Evolutionary conservation across 2,329 filamentous ascomycete species (phyloP).

Genomic region (Cytospora mali): DNA sequence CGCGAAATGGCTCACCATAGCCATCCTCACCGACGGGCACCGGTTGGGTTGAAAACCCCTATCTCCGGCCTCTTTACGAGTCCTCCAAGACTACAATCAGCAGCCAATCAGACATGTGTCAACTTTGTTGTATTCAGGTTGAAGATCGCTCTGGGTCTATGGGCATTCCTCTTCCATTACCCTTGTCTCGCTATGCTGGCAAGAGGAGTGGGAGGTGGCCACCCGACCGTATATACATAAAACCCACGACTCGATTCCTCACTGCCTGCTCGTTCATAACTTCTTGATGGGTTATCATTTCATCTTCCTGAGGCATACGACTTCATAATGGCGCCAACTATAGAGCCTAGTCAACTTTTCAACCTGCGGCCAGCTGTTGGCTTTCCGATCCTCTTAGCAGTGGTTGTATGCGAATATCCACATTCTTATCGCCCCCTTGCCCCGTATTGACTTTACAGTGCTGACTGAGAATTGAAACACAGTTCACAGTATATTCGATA

Average conservation of each 20-base stretch:
- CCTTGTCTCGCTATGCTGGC: neutral
- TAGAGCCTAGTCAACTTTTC: neutral
- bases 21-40: neutral
- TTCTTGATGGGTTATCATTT: neutral
- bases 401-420: neutral
- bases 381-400: neutral
- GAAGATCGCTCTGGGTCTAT: neutral
- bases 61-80: neutral
- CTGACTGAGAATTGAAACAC: neutral
- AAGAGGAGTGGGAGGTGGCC: neutral
- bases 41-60: neutral
- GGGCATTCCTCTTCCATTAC: neutral
- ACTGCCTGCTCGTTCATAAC: neutral
- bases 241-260: too few species aligned
- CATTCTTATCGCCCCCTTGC: neutral
- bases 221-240: neutral
- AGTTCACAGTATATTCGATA: constrained; percentile 13
- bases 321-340: neutral
- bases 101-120: neutral
- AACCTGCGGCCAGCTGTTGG: neutral
- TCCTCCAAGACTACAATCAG: neutral
- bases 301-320: neutral
- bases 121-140: too few species aligned
- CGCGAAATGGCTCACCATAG: neutral
- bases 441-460: neutral